Conservation (phyloP, 768 basidiomycete species). For the Coprinellus aureogranulatus region DNA sequence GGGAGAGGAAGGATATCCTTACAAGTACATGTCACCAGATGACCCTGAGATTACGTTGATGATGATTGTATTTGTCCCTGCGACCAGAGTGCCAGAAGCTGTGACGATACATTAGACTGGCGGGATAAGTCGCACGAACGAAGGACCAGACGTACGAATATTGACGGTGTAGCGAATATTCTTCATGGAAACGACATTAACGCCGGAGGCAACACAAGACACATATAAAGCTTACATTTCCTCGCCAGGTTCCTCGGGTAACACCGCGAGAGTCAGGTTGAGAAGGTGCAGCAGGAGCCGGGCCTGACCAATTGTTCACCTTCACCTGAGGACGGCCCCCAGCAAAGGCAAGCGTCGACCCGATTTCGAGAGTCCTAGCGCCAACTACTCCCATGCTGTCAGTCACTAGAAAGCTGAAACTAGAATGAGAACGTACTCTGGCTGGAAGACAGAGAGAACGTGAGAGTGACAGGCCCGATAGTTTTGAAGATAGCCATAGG, state of each 20-base stretch:
- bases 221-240: conserved; percentile 25
- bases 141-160: conserved; percentile 29
- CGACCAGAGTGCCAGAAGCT: conserved; percentile 29
- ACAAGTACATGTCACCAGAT: conserved; percentile 31
- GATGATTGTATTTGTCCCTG: conserved; percentile 28
- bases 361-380: conserved; percentile 34
- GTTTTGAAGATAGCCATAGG: conserved; percentile 39
- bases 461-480: conserved; percentile 31
- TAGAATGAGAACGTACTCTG: too few relatives aligned
- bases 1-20: conserved; percentile 9
- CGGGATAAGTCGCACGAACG: background rate
- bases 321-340: conserved; percentile 32
- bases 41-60: conserved; percentile 36
- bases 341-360: conserved; percentile 35
- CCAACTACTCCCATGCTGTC: too few relatives aligned
- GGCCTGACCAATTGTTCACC: conserved; percentile 30
- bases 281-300: conserved; percentile 27
- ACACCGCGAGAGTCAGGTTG: conserved; percentile 35
- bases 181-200: conserved; percentile 12
- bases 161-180: conserved; percentile 34
- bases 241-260: conserved; percentile 36
- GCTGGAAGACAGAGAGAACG: conserved; percentile 25
- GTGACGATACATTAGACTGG: background rate
- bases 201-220: background rate
- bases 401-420: too few relatives aligned